These are phyloP conservation scores for Mycena belliarum DNA, from an alignment of 768 basidiomycete genomes.

Conservation along the genomic window DNA sequence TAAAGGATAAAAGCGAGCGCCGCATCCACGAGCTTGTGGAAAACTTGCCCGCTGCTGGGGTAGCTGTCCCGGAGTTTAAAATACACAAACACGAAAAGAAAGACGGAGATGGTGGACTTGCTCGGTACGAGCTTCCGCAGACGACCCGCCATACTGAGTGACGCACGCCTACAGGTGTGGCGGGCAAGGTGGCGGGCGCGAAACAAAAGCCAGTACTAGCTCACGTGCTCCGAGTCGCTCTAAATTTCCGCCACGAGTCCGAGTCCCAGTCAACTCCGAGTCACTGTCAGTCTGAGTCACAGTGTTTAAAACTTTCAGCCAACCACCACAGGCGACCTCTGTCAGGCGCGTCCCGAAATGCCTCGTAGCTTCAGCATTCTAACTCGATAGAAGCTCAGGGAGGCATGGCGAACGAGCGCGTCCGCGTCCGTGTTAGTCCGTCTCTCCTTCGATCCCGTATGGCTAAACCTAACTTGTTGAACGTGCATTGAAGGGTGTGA, in stretches of 20 bases:
- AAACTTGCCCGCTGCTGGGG: not conserved
- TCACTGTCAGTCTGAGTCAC: too few relatives aligned
- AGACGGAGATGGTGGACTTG: not conserved
- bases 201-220: too few relatives aligned
- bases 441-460: slow-evolving; percentile 12
- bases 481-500: slow-evolving; percentile 61
- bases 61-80: not conserved
- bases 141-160: not conserved
- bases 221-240: too few relatives aligned
- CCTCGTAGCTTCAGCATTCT: too few relatives aligned
- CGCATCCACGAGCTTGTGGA: not conserved
- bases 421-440: slow-evolving; percentile 73
- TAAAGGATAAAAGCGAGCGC: not conserved
- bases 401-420: slow-evolving; percentile 48
- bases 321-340: too few relatives aligned
- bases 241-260: too few relatives aligned
- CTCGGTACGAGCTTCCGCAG: not conserved
- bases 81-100: not conserved
- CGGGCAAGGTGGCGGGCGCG: too few relatives aligned
- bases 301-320: too few relatives aligned
- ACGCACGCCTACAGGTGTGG: too few relatives aligned
- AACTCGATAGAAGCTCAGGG: too few relatives aligned
- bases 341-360: too few relatives aligned
- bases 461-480: not conserved
- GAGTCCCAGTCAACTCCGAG: too few relatives aligned